These are phyloP conservation scores for Eucalyptus regnans DNA, from an alignment of 345 rosid genomes.

Conservation along the genomic window DNA sequence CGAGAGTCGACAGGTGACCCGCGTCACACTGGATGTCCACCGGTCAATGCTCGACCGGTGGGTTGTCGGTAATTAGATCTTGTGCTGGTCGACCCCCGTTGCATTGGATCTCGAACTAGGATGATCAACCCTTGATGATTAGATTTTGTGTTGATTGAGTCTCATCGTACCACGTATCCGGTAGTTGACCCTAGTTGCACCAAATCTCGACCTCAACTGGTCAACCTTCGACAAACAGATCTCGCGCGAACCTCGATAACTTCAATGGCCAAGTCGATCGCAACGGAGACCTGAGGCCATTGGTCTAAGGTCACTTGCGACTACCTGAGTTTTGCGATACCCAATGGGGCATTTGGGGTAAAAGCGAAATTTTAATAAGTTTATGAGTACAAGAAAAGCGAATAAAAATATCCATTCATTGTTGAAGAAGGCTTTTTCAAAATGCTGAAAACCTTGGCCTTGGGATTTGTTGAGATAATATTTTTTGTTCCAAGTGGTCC, in stretches of 20 bases:
- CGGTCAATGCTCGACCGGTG: background rate
- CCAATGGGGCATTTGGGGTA: background rate
- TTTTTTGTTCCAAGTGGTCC: background rate
- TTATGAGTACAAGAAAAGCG: fast-evolving
- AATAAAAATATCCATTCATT: background rate
- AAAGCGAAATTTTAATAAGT: background rate
- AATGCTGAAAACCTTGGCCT: background rate
- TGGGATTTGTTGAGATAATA: background rate
- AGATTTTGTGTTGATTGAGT: background rate
- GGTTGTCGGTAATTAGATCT: background rate
- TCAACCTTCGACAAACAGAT: background rate
- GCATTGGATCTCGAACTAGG: background rate
- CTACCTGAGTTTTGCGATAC: background rate
- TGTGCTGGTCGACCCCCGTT: fast-evolving
- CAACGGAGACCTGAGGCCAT: background rate
- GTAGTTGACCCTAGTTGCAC: background rate
- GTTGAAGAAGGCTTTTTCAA: background rate
- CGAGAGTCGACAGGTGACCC: background rate
- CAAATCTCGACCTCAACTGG: background rate
- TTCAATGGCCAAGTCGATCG: fast-evolving
- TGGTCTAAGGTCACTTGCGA: background rate
- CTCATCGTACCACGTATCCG: background rate
- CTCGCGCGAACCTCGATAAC: fast-evolving
- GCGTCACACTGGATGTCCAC: too few species aligned
- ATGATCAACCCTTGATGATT: background rate